Percentiles rank a stretch among this genome's conserved stretches.
These are phyloP conservation scores for Quercus cerris DNA, from an alignment of 306 rosid genomes.

Conservation along the genomic window DNA sequence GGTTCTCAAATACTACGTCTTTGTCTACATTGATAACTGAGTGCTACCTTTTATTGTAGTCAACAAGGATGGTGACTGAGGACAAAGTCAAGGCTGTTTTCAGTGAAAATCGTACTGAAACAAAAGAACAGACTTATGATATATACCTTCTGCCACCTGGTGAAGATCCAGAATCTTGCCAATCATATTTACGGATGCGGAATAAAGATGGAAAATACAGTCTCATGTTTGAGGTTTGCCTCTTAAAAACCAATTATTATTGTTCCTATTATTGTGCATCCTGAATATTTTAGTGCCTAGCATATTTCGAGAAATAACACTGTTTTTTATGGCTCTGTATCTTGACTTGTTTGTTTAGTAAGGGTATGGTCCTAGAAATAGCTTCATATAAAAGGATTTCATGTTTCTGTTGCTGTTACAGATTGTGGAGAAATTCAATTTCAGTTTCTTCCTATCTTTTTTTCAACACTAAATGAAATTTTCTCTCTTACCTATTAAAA, in stretches of 20 bases:
- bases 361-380: conserved; percentile 6
- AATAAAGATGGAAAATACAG: conserved; percentile 97
- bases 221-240: conserved; percentile 98
- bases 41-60: conserved; percentile 49
- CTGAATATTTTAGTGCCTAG: not conserved
- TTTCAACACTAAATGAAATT: no score
- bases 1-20: not conserved
- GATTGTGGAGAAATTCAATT: no score
- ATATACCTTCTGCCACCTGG: conserved; percentile 98
- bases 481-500: no score
- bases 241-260: not conserved
- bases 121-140: conserved; percentile 85
- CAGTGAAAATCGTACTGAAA: conserved; percentile 71
- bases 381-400: not conserved
- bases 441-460: no score
- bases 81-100: conserved; percentile 72
- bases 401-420: not conserved
- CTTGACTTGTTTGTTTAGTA: not conserved
- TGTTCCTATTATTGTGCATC: not conserved
- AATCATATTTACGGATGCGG: conserved; percentile 97
- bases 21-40: conserved; percentile 15
- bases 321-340: not conserved
- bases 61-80: conserved; percentile 60
- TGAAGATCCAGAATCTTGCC: conserved; percentile 98
- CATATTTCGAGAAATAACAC: not conserved